Evolutionary conservation across 192 early-diverging fungal genomes (phyloP), one percentile per base, ranked within the genome.

Genomic region (Piromyces finnis): DNA sequence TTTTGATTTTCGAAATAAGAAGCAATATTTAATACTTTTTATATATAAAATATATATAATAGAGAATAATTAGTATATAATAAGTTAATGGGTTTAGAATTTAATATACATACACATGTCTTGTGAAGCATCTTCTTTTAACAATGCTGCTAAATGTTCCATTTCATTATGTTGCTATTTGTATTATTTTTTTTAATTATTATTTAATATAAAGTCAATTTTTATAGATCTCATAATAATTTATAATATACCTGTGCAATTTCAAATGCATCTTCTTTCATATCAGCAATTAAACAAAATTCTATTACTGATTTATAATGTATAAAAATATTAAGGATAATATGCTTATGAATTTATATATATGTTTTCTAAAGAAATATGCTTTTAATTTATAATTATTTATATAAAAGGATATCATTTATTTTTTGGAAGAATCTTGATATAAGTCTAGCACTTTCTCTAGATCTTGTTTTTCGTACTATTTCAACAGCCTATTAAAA

Each of bases 191-290:
- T n/a, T 32, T 6, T 32, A 32, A 32, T 32, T 32, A 32, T 9
- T 6, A 32, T 32, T 51, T 22, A 17, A 51, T n/a, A n/a, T n/a
- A n/a, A n/a, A n/a, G n/a, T n/a, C n/a, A n/a, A n/a, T n/a, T n/a
- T n/a, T n/a, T n/a, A n/a, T n/a, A n/a, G n/a, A n/a, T n/a, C n/a
- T n/a, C n/a, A n/a, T n/a, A n/a, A n/a, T n/a, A n/a, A n/a, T n/a
- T n/a, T n/a, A n/a, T n/a, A n/a, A n/a, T n/a, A n/a, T 27, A 86
- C 86, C 59, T 87, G 85, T 15, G 89, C 89, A 22, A 90, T 82
- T 82, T 88, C 86, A 81, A 90, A 90, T 11, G 89, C 89, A 80
- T 90, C 88, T 30, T 87, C 83, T 17, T 78, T 80, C 88, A 90
- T 89, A 18, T 87, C 89, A 6, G 89, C 88, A 79, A 89, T 83